Percentiles rank a stretch among this genome's conserved stretches.
Conservation (phyloP, 1,284 basidiomycete genomes). For the Naganishia liquefaciens region DNA sequence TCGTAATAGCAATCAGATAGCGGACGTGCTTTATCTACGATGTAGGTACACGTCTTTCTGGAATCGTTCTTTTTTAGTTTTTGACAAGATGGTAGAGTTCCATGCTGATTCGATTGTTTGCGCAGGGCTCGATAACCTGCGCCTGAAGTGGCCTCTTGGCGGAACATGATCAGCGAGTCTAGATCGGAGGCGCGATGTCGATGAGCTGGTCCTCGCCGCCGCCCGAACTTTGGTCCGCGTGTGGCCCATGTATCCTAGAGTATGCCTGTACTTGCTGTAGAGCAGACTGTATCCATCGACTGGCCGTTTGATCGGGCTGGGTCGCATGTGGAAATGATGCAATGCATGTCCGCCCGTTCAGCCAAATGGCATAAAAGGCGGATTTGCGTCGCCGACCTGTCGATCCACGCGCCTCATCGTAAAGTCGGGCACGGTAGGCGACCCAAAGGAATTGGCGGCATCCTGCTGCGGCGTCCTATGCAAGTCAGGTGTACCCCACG, state of each 20-base stretch:
- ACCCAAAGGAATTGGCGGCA: constrained; percentile 24
- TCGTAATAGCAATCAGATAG: constrained; percentile 65
- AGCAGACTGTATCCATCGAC: constrained; percentile 6
- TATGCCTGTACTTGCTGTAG: too few species aligned
- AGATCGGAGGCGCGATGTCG: too few species aligned
- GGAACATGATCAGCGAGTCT: neutral
- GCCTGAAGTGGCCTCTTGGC: constrained; percentile 72
- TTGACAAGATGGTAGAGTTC: neutral
- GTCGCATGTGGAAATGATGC: neutral
- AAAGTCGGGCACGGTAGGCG: constrained; percentile 1
- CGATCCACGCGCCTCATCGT: neutral
- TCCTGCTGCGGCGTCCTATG: constrained; percentile 19
- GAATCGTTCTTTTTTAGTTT: neutral
- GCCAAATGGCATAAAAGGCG: constrained; percentile 19
- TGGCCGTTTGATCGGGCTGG: neutral
- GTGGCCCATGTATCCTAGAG: too few species aligned
- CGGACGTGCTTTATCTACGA: constrained; percentile 89
- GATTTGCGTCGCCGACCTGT: neutral
- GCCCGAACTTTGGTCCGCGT: too few species aligned
- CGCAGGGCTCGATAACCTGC: constrained; percentile 80
- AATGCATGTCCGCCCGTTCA: neutral
- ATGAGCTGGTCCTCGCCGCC: too few species aligned
- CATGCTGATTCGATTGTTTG: neutral
- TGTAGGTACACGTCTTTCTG: constrained; percentile 54
- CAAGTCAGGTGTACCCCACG: constrained; percentile 13